Percentiles rank a stretch among this genome's conserved stretches.
phyloP scores from a whole-genome alignment of 352 stramenopile species.

The Phytopythium helicoides region DNA sequence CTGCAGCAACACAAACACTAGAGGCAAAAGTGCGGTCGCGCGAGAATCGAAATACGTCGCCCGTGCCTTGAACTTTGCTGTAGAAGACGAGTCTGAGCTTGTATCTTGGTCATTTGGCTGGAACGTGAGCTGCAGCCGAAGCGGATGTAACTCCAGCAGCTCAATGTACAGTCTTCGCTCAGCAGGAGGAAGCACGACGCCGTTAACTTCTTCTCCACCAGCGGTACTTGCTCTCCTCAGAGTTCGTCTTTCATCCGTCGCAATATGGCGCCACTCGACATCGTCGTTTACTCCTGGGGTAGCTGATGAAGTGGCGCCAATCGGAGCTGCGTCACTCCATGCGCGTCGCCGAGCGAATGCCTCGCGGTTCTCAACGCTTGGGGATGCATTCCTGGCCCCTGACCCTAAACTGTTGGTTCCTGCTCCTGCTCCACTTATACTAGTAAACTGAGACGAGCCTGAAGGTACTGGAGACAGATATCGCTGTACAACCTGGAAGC shows the following conservation, averaged over 20 bases:
- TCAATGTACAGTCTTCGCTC: conserved; percentile 85
- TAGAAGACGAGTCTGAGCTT: not conserved
- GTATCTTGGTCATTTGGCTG: conserved; percentile 43
- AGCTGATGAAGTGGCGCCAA: not conserved
- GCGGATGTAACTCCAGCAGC: conserved; percentile 74
- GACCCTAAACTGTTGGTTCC: not conserved
- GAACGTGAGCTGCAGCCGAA: conserved; percentile 79
- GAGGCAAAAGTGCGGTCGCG: conserved; percentile 42
- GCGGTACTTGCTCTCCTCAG: not conserved
- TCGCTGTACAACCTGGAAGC: conserved; percentile 34
- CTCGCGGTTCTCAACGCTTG: conserved; percentile 29
- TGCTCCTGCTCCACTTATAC: no score
- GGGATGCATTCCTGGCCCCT: not conserved
- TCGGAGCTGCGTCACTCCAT: conserved; percentile 6
- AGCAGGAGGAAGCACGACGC: conserved; percentile 11
- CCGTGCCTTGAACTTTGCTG: conserved; percentile 1
- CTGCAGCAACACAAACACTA: conserved; percentile 61
- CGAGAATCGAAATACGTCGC: conserved; percentile 37
- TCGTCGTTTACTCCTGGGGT: conserved; percentile 3
- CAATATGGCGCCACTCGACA: conserved; percentile 1
- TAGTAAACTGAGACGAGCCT: not conserved
- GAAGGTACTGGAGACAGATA: conserved; percentile 15
- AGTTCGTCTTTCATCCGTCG: not conserved
- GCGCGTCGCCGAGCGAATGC: conserved; percentile 7
- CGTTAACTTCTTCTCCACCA: not conserved